Conservation (phyloP, 768 basidiomycete species). For the Lanmaoa pseudosensibilis region DNA sequence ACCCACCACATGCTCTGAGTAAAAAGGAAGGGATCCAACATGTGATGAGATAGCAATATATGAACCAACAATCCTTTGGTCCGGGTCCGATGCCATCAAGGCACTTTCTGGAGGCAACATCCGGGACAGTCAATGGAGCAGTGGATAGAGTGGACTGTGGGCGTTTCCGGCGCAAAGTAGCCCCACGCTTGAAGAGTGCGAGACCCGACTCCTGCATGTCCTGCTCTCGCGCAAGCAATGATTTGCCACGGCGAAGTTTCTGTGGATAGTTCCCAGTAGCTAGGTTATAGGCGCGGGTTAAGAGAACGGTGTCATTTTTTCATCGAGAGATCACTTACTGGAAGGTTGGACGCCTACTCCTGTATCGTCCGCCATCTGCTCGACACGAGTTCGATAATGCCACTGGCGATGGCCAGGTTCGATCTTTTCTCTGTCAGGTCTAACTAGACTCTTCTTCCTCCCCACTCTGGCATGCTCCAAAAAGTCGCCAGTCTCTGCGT, state of each 20-base stretch:
- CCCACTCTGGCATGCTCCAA: constrained; percentile 53
- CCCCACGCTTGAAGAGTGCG: constrained; percentile 84
- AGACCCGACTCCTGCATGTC: constrained; percentile 91
- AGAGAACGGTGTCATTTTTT: not conserved
- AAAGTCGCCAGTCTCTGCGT: constrained; percentile 34
- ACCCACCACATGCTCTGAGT: constrained; percentile 75
- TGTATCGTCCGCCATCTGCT: constrained; percentile 71
- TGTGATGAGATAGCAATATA: constrained; percentile 87
- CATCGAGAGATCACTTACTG: constrained; percentile 51
- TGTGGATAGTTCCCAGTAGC: constrained; percentile 80
- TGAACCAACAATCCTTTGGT: constrained; percentile 93
- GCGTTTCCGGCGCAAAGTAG: constrained; percentile 74
- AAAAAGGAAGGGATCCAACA: constrained; percentile 78
- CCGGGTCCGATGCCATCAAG: constrained; percentile 79
- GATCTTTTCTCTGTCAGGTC: constrained; percentile 94
- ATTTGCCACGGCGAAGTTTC: constrained; percentile 77
- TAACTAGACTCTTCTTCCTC: constrained; percentile 90
- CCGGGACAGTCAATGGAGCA: constrained; percentile 37
- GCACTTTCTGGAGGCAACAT: constrained; percentile 47
- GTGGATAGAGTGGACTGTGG: constrained; percentile 43
- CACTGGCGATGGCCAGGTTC: constrained; percentile 92
- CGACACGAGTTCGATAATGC: constrained; percentile 90
- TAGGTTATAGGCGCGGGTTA: constrained; percentile 26
- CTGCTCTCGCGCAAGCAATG: constrained; percentile 86
- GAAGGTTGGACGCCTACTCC: constrained; percentile 76